Evolutionary conservation across 2,329 filamentous ascomycete genomes (phyloP).

Genomic region (Penicillium concentricum): DNA sequence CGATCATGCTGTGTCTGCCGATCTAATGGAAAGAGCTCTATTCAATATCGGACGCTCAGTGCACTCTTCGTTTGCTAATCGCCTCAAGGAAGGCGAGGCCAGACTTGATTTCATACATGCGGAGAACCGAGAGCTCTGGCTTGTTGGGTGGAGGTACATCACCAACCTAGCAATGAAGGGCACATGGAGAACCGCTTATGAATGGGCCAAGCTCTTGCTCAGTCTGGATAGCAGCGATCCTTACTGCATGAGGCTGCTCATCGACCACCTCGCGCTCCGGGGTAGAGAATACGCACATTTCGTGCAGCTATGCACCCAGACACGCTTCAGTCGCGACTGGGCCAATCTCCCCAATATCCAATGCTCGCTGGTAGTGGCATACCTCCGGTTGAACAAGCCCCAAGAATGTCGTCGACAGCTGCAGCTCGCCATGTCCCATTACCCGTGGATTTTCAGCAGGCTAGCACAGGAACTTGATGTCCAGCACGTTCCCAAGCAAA

Average conservation of each 20-base stretch:
- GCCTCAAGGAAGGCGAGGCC: constrained; percentile 74
- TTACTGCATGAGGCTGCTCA: constrained; percentile 75
- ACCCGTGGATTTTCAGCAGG: constrained; percentile 81
- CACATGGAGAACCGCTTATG: constrained; percentile 89
- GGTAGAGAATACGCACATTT: constrained; percentile 75
- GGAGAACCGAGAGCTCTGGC: constrained; percentile 90
- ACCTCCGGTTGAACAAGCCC: constrained; percentile 67
- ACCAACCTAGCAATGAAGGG: constrained; percentile 81
- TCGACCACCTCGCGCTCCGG: constrained; percentile 82
- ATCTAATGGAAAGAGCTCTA: constrained; percentile 84
- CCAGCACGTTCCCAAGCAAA: constrained; percentile 68
- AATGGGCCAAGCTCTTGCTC: constrained; percentile 86
- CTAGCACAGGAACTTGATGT: constrained; percentile 79
- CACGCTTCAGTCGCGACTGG: constrained; percentile 52
- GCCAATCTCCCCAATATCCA: constrained; percentile 66
- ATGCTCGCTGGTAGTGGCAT: constrained; percentile 74
- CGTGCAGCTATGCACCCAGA: constrained; percentile 62
- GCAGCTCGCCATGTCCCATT: constrained; percentile 64
- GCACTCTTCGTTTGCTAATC: constrained; percentile 75
- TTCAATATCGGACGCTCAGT: constrained; percentile 91
- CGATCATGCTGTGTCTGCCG: constrained; percentile 80
- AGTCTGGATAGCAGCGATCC: constrained; percentile 75
- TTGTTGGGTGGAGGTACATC: constrained; percentile 86
- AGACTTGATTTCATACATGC: constrained; percentile 76
- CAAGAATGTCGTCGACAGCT: constrained; percentile 66